phyloP scores from a whole-genome alignment of 495 filamentous ascomycete genomes.

The Trichoderma virens region DNA sequence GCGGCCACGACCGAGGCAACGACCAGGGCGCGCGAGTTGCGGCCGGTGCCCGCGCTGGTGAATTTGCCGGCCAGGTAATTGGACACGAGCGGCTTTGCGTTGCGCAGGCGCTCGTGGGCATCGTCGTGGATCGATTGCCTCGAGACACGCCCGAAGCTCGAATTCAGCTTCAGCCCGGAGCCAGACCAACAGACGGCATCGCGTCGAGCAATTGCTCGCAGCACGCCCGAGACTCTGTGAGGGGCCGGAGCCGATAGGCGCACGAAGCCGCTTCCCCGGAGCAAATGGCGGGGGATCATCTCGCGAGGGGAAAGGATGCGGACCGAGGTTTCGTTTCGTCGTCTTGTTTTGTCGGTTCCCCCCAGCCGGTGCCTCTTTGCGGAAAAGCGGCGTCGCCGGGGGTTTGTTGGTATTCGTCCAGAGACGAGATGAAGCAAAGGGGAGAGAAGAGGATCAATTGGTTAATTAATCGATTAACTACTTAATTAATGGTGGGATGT shows the following conservation, averaged over 20 bases:
- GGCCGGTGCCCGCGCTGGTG: constrained; percentile 18
- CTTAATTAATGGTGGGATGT: too few relatives aligned
- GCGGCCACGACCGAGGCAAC: constrained; percentile 28
- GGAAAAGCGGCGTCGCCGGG: neutral
- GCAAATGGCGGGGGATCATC: constrained; percentile 1
- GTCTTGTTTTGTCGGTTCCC: neutral
- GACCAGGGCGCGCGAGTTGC: constrained; percentile 25
- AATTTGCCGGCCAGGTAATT: constrained; percentile 15
- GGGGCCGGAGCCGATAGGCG: neutral
- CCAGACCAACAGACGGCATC: too few relatives aligned
- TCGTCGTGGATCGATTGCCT: constrained; percentile 8
- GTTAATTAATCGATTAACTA: too few relatives aligned
- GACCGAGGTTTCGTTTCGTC: neutral
- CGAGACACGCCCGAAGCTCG: too few relatives aligned
- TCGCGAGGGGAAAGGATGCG: too few relatives aligned
- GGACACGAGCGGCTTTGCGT: constrained; percentile 35
- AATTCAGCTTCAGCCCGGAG: too few relatives aligned
- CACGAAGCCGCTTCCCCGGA: neutral
- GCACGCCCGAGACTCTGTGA: neutral
- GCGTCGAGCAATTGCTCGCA: neutral
- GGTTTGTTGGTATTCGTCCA: neutral
- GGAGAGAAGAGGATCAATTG: neutral
- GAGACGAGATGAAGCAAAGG: neutral
- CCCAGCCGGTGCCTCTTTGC: constrained; percentile 3
- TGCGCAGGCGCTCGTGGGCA: constrained; percentile 20